Conservation (phyloP, 2,329 filamentous ascomycete species). For the Colletotrichum eremochloae region DNA sequence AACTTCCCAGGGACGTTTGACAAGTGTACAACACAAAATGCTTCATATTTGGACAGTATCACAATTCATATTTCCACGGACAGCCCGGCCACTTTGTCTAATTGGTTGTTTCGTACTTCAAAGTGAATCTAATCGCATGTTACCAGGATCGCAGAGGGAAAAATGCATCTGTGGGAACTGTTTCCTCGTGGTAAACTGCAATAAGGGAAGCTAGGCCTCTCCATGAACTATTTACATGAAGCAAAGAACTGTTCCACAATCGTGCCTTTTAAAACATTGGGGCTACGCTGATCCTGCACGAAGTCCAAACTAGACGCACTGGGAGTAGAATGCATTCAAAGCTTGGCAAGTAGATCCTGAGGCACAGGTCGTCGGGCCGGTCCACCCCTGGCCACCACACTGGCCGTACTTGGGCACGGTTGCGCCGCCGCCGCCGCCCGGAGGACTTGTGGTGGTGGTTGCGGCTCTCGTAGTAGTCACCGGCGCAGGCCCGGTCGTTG, state of each 20-base stretch:
- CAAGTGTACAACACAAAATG: too few relatives aligned
- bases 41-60: background rate
- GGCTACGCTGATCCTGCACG: too few relatives aligned
- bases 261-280: background rate
- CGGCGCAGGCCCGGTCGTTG: slow-evolving; percentile 20
- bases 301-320: slow-evolving; percentile 52
- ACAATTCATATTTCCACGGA: background rate
- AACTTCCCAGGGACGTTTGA: too few relatives aligned
- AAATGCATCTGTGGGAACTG: background rate
- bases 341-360: slow-evolving; percentile 53
- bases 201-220: too few relatives aligned
- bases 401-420: slow-evolving; percentile 51
- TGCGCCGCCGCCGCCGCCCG: slow-evolving; percentile 35
- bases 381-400: slow-evolving; percentile 54
- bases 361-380: slow-evolving; percentile 53
- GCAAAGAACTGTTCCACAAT: too few relatives aligned
- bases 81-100: too few relatives aligned
- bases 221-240: slow-evolving; percentile 20
- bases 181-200: too few relatives aligned
- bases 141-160: background rate
- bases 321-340: slow-evolving; percentile 56
- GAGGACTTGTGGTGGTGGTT: slow-evolving; percentile 30
- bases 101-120: background rate
- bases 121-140: background rate
- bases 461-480: slow-evolving; percentile 26